These are phyloP conservation scores for Suhomyces canberraensis DNA, from an alignment of 805 yeast genomes.

Conservation along the genomic window DNA sequence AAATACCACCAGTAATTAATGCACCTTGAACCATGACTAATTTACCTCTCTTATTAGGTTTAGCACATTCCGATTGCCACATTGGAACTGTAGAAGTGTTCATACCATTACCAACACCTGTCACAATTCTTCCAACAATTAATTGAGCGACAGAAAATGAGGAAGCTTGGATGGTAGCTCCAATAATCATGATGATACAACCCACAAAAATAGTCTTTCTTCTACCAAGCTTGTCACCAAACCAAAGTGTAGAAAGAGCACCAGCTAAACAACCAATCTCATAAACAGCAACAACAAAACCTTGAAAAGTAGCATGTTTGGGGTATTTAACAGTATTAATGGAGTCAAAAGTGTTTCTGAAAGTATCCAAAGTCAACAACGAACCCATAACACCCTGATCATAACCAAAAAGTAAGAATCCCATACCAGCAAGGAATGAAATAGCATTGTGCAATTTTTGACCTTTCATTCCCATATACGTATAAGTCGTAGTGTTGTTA, in stretches of 20 bases:
- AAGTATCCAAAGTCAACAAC: constrained; percentile 19
- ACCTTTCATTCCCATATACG: not conserved
- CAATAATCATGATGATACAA: constrained; percentile 17
- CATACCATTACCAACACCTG: constrained; percentile 35
- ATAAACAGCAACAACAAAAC: constrained; percentile 19
- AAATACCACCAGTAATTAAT: constrained; percentile 22
- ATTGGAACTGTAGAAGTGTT: constrained; percentile 38
- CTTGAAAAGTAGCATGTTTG: constrained; percentile 17
- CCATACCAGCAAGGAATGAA: constrained; percentile 12
- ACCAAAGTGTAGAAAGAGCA: constrained; percentile 17
- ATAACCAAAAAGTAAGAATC: constrained; percentile 38
- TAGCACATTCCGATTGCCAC: constrained; percentile 34
- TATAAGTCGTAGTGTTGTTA: no score
- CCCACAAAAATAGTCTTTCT: constrained; percentile 19
- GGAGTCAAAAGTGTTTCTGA: constrained; percentile 14
- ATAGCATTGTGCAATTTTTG: constrained; percentile 8
- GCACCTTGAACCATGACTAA: constrained; percentile 31
- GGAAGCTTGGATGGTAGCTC: constrained; percentile 21
- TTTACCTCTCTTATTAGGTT: constrained; percentile 29
- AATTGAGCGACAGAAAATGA: constrained; percentile 20
- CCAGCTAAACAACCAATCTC: constrained; percentile 21
- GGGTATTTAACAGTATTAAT: constrained; percentile 14
- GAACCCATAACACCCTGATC: constrained; percentile 43
- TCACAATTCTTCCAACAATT: constrained; percentile 30
- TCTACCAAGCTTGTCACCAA: constrained; percentile 21